Percentiles rank a stretch among this genome's conserved stretches.
Conservation (phyloP, 257 asterid genomes). For the Ocimum tenuiflorum region DNA sequence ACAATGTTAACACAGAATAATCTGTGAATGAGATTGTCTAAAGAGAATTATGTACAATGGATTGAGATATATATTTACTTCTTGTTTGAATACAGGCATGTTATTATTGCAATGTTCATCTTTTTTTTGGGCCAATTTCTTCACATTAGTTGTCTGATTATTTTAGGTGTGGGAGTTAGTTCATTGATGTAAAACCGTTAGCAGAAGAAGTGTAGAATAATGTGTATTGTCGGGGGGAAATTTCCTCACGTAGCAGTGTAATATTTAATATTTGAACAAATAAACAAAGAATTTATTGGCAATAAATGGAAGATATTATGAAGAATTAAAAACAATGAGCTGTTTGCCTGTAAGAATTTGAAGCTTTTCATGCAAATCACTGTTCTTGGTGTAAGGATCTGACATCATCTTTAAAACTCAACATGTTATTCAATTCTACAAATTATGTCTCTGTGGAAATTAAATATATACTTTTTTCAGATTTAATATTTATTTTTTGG, state of each 20-base stretch:
- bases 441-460: neutral
- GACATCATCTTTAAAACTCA: constrained; percentile 12
- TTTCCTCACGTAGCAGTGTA: too few relatives aligned
- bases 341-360: too few relatives aligned
- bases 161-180: neutral
- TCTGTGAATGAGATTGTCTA: too few relatives aligned
- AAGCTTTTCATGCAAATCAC: neutral
- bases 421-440: neutral
- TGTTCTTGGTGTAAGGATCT: neutral
- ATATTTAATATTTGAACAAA: neutral
- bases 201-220: too few relatives aligned
- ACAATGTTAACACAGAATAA: neutral
- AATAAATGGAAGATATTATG: neutral
- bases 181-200: too few relatives aligned
- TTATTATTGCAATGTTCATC: neutral
- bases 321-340: too few relatives aligned
- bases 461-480: too few relatives aligned
- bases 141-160: constrained; percentile 2
- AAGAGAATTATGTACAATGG: neutral
- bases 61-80: neutral
- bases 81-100: neutral
- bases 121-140: neutral
- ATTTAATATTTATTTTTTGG: too few relatives aligned
- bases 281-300: neutral
- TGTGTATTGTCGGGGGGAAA: neutral